A percentile compares a stretch with the other conserved stretches of the same genome.
Evolutionary conservation across 768 basidiomycete species (phyloP).

Genomic region (Kockovaella imperatae): DNA sequence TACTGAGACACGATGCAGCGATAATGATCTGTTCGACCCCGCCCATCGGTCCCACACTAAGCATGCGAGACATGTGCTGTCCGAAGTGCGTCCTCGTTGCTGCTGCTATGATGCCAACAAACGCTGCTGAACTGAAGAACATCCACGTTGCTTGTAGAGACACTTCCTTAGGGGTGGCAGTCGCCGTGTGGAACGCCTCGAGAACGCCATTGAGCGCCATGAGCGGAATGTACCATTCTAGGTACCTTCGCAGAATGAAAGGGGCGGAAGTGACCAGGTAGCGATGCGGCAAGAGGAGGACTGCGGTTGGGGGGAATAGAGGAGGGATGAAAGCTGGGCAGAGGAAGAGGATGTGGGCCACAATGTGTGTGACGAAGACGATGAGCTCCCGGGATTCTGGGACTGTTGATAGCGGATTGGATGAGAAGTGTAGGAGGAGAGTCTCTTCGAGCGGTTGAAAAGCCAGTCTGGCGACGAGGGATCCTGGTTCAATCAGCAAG

Average conservation of each 20-base stretch:
- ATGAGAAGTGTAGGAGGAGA: constrained; percentile 80
- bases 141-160: constrained; percentile 65
- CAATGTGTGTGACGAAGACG: constrained; percentile 54
- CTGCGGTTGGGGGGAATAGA: constrained; percentile 63
- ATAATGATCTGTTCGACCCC: constrained; percentile 26
- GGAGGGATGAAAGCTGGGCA: constrained; percentile 66
- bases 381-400: constrained; percentile 53
- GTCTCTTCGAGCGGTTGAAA: constrained; percentile 97
- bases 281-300: constrained; percentile 56
- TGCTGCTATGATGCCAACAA: constrained; percentile 53
- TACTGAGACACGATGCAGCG: constrained; percentile 26
- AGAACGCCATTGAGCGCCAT: constrained; percentile 83
- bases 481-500: constrained; percentile 53
- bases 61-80: neutral
- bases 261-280: constrained; percentile 70
- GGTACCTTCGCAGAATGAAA: constrained; percentile 65
- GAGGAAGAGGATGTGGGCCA: constrained; percentile 60
- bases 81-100: constrained; percentile 43
- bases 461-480: constrained; percentile 79
- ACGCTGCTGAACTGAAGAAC: constrained; percentile 63
- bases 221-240: constrained; percentile 73
- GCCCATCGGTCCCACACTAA: neutral
- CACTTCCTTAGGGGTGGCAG: constrained; percentile 61
- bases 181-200: constrained; percentile 82
- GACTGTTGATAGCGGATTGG: constrained; percentile 44